These are phyloP conservation scores for Helichrysum umbraculigerum DNA, from an alignment of 129 eudicot species.

Conservation along the genomic window DNA sequence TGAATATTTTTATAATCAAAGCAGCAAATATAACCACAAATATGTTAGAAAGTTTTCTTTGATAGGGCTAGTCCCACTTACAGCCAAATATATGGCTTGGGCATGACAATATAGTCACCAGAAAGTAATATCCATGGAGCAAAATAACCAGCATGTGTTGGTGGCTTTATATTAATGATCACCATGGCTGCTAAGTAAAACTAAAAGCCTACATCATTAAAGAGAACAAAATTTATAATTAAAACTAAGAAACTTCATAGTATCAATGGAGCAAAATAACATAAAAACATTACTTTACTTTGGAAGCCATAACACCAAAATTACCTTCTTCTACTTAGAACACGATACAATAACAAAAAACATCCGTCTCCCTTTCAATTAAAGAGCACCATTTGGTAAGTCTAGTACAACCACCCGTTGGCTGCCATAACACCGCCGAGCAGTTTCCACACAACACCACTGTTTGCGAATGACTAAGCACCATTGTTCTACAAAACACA, in stretches of 20 bases:
- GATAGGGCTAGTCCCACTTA: no score
- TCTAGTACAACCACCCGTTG: slow-evolving; percentile 46
- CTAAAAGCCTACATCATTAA: neutral
- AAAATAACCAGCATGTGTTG: neutral
- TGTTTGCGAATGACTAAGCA: slow-evolving; percentile 47
- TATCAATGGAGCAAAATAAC: slow-evolving; percentile 7
- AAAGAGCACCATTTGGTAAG: slow-evolving; percentile 45
- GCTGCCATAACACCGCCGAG: slow-evolving; percentile 49
- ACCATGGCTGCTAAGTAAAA: neutral
- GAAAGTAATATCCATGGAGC: no score
- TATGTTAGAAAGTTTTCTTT: no score
- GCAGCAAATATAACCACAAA: no score
- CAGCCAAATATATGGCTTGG: no score
- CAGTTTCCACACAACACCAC: slow-evolving; percentile 52
- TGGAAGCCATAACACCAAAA: neutral
- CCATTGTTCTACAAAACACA: slow-evolving; percentile 37
- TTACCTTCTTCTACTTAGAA: slow-evolving; percentile 1
- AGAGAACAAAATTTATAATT: slow-evolving; percentile 7
- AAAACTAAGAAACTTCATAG: slow-evolving; percentile 10
- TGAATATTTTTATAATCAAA: neutral
- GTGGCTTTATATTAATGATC: neutral
- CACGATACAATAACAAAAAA: neutral
- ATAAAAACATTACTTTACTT: slow-evolving; percentile 24
- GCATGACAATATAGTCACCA: no score
- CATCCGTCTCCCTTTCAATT: slow-evolving; percentile 41